Evolutionary conservation across 2,329 filamentous ascomycete genomes (phyloP), one percentile per base, ranked within the genome.

Genomic region (Botryotinia globosa): DNA sequence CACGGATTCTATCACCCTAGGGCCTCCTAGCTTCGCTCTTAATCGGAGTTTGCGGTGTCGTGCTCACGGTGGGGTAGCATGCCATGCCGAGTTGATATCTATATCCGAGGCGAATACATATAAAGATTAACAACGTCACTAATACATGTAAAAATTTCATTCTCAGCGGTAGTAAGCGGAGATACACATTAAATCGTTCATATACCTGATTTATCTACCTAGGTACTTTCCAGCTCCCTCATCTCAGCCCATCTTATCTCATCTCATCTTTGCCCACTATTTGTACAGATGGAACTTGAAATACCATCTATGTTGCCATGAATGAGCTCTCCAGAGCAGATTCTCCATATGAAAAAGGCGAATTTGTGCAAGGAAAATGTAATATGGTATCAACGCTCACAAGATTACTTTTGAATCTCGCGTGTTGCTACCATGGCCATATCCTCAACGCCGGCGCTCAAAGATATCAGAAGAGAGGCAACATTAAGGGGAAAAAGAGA

Each of bases 401-500:
- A 29, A n/a, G n/a, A 63, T 69, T 58, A 74, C 67, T 58, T 65
- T 66, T 69, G 25, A 74, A 65, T 68, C 25, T 42, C 63, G 18
- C n/a, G 69, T 39, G 61, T 29, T 65, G 45, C 59, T 72, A 45
- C 29, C 62, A 69, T 69, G 65, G 48, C 45, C 51, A 61, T 76
- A 69, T 74, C 74, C 74, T 72, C 58, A 77, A 78, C 77, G 76
- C 78, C 78, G 58, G 72, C 77, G 77, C 78, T 78, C 75, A 75
- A 75, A 76, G 16, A 29, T 56, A 29, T 56, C n/a, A 56, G 3
- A 66, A n/a, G n/a, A 74, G 69, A 76, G 67, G 72, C 63, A 73
- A 73, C 73, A 74, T 72, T 32, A 44, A 62, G 25, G 54, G 69
- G 45, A 62, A 61, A 42, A 54, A 67, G 22, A 39, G 37, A 61